Evolutionary conservation across 2,329 filamentous ascomycete species (phyloP).

Genomic region (Alternaria alternata): DNA sequence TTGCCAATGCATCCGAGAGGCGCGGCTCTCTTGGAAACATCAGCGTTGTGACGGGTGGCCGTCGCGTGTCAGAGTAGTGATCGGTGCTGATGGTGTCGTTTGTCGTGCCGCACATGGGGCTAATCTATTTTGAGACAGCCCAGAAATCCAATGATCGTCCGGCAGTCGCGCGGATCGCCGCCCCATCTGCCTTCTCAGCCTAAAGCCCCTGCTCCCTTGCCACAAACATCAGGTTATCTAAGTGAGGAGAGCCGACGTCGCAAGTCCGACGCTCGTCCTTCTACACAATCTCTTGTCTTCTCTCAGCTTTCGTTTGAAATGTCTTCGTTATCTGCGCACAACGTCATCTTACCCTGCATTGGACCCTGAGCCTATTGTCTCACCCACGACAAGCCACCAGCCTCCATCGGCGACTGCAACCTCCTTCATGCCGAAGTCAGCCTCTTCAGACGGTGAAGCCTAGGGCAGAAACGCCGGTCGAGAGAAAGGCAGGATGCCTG

Average conservation of each 20-base stretch:
- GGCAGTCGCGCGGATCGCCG: conserved; percentile 11
- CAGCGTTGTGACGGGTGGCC: conserved; percentile 11
- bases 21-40: neutral
- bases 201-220: conserved; percentile 6
- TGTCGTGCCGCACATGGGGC: conserved; percentile 18
- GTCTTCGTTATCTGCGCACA: conserved; percentile 1
- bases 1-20: conserved; percentile 1
- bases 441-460: conserved; percentile 1
- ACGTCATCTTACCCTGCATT: conserved; percentile 15
- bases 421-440: conserved; percentile 21
- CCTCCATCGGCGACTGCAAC: conserved; percentile 17
- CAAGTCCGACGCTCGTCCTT: conserved; percentile 23
- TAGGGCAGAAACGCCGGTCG: neutral
- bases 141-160: conserved; percentile 19
- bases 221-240: conserved; percentile 15
- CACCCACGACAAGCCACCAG: conserved; percentile 1
- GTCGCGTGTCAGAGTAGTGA: conserved; percentile 16
- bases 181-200: conserved; percentile 4
- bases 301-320: conserved; percentile 7
- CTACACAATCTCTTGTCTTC: conserved; percentile 3
- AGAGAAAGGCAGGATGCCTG: neutral
- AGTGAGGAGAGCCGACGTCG: conserved; percentile 38
- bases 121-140: conserved; percentile 29
- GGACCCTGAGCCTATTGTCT: conserved; percentile 11
- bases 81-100: conserved; percentile 26